phyloP scores from a whole-genome alignment of 2,329 filamentous ascomycete species.

The Lizonia empirigonia region DNA sequence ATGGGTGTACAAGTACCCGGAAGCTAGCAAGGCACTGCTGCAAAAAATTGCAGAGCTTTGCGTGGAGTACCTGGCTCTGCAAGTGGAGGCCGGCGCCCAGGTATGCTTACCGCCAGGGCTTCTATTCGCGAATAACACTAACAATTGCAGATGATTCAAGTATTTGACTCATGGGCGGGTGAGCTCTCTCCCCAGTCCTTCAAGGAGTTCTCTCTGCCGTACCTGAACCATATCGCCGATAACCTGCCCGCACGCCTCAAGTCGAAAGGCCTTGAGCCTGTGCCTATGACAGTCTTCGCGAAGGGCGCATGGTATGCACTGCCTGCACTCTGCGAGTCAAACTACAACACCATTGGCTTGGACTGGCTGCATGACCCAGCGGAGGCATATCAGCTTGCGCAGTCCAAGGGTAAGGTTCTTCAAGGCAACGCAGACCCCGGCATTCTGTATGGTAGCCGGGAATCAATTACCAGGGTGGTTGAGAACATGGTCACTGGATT shows the following conservation, averaged over 20 bases:
- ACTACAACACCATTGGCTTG: constrained; percentile 91
- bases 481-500: constrained; percentile 89
- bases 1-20: constrained; percentile 90
- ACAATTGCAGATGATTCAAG: constrained; percentile 74
- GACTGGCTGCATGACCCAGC: constrained; percentile 94
- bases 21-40: constrained; percentile 79
- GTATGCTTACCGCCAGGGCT: constrained; percentile 49
- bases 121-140: constrained; percentile 10
- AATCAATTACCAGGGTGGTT: constrained; percentile 81
- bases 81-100: constrained; percentile 93
- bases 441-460: constrained; percentile 82
- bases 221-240: constrained; percentile 80
- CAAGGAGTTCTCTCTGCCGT: constrained; percentile 83
- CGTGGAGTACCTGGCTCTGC: constrained; percentile 89
- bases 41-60: constrained; percentile 94
- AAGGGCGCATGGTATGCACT: constrained; percentile 97
- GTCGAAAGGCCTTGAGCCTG: constrained; percentile 75
- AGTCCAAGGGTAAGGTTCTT: constrained; percentile 73
- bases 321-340: constrained; percentile 82
- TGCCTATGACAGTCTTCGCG: constrained; percentile 97
- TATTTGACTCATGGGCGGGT: constrained; percentile 98
- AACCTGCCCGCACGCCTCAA: constrained; percentile 76
- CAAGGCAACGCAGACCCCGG: constrained; percentile 98
- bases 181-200: constrained; percentile 87
- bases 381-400: constrained; percentile 78